phyloP scores from a whole-genome alignment of 225 moss, liverwort and hornwort species.

The Takakia lepidozioides region DNA sequence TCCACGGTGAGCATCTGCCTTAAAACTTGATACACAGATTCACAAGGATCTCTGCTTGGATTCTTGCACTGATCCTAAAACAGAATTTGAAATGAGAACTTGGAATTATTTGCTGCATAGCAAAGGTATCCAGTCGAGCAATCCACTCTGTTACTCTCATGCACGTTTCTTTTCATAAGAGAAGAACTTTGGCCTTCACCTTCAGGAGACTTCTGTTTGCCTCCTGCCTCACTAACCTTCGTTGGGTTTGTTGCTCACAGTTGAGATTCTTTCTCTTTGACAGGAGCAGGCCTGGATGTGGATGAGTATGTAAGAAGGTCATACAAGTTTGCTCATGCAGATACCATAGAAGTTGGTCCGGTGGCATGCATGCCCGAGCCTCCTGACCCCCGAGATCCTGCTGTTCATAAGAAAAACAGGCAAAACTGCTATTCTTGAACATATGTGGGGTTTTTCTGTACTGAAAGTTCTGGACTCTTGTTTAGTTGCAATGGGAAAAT shows the following conservation, averaged over 20 bases:
- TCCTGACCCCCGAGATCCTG: constrained; percentile 89
- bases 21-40: neutral
- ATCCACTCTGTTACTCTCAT: too few species aligned
- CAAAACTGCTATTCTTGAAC: constrained; percentile 11
- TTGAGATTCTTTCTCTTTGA: too few species aligned
- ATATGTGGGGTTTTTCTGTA: neutral
- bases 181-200: too few species aligned
- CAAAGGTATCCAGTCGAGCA: too few species aligned
- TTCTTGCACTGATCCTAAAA: neutral
- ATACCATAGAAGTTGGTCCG: constrained; percentile 95
- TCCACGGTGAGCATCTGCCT: constrained; percentile 67
- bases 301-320: constrained; percentile 98
- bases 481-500: too few species aligned
- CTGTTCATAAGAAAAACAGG: constrained; percentile 82
- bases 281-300: constrained; percentile 97
- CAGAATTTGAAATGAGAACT: neutral
- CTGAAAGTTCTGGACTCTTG: too few species aligned
- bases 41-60: neutral
- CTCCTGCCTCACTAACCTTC: too few species aligned
- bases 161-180: too few species aligned
- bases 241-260: too few species aligned
- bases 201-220: too few species aligned
- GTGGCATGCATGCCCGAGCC: constrained; percentile 96
- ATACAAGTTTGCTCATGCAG: constrained; percentile 94
- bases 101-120: neutral